Evolutionary conservation across 2,329 filamentous ascomycete species (phyloP).

Genomic region (Chaetomium strumarium): DNA sequence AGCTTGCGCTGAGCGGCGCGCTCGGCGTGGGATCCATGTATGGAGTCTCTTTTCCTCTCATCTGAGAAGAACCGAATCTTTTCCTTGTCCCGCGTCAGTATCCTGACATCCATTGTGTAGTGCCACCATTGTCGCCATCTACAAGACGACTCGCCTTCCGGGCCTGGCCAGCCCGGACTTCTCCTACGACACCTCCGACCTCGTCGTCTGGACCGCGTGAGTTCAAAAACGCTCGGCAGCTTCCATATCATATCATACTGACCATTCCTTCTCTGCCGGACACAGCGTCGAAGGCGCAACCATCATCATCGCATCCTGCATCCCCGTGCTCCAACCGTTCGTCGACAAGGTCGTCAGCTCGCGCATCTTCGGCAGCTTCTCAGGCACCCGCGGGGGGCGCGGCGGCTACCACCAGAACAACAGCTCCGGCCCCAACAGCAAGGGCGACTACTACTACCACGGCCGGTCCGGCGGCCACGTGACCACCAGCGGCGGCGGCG

Average conservation of each 20-base stretch:
- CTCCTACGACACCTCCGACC: constrained; percentile 34
- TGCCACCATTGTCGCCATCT: constrained; percentile 27
- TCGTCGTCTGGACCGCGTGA: constrained; percentile 38
- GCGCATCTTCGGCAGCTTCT: not conserved
- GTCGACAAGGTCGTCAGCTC: constrained; percentile 9
- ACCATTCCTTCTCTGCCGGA: not conserved
- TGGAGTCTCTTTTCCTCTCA: constrained; percentile 5
- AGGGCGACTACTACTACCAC: not conserved
- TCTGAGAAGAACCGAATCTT: too few species aligned
- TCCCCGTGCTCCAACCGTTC: constrained; percentile 23
- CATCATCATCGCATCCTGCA: constrained; percentile 23
- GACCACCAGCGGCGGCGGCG: not conserved
- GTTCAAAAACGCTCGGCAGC: too few species aligned
- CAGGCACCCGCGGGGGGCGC: not conserved
- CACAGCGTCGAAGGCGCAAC: constrained; percentile 23
- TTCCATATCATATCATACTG: not conserved
- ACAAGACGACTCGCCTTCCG: constrained; percentile 29
- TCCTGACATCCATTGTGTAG: not conserved
- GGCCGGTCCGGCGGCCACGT: not conserved
- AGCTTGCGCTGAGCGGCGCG: constrained; percentile 34
- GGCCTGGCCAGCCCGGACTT: constrained; percentile 27
- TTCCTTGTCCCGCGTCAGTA: not conserved
- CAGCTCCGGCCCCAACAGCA: not conserved
- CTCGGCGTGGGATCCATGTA: constrained; percentile 37
- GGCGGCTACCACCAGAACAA: not conserved